phyloP scores from a whole-genome alignment of 2,329 filamentous ascomycete species.

The Cytospora schulzeri region DNA sequence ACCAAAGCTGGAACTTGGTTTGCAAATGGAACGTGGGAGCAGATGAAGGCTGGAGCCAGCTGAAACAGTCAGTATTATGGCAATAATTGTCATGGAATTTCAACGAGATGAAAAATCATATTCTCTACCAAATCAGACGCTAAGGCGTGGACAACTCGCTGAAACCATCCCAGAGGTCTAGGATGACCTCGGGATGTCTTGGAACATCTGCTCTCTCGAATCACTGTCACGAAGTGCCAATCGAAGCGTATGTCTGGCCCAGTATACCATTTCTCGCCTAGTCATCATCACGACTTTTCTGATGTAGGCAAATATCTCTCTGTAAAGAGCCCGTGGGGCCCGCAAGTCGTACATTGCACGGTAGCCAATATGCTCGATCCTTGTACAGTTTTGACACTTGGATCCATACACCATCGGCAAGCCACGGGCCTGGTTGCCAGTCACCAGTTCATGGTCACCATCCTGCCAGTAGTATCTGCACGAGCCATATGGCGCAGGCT shows the following conservation, averaged over 20 bases:
- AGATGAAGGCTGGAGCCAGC: slow-evolving; percentile 23
- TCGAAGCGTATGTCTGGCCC: background rate
- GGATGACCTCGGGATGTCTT: background rate
- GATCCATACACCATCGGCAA: background rate
- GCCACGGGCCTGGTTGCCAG: background rate
- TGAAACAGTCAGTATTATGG: background rate
- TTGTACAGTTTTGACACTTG: background rate
- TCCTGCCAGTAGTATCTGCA: background rate
- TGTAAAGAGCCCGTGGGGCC: background rate
- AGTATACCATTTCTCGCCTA: background rate
- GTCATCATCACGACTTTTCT: background rate
- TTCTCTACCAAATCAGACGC: too few relatives aligned
- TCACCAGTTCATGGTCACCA: background rate
- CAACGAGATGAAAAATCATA: background rate
- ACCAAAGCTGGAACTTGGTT: slow-evolving; percentile 35
- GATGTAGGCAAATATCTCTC: background rate
- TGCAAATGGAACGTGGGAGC: slow-evolving; percentile 35
- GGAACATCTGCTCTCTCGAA: background rate
- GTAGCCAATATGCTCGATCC: background rate
- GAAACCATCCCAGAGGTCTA: background rate
- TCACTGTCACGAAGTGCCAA: background rate
- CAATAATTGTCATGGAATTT: background rate
- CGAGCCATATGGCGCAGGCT: background rate
- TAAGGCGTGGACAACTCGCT: too few relatives aligned
- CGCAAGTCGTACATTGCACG: background rate